Evolutionary conservation across 2,329 filamentous ascomycete genomes (phyloP).

Genomic region (Apiospora koreana): DNA sequence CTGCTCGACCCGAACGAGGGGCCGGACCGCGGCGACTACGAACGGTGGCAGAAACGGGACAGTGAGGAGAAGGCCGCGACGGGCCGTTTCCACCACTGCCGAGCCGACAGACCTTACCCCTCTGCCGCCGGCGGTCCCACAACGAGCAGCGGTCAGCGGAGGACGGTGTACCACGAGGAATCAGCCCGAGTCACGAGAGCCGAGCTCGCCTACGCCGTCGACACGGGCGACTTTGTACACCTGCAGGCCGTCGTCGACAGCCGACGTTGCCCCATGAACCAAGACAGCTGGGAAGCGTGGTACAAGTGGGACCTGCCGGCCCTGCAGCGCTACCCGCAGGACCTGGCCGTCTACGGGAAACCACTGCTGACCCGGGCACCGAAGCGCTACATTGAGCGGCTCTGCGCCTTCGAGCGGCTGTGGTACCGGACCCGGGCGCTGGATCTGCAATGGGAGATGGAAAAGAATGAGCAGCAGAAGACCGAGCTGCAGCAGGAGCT

Average conservation of each 20-base stretch:
- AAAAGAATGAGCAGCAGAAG: neutral
- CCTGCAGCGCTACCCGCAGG: neutral
- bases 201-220: neutral
- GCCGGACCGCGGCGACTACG: neutral
- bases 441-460: neutral
- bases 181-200: neutral
- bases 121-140: neutral
- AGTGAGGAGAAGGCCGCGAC: neutral
- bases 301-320: neutral
- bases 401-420: constrained; percentile 6
- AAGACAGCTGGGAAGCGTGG: neutral
- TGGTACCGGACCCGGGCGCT: neutral
- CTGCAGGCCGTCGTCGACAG: neutral
- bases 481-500: neutral
- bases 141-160: neutral
- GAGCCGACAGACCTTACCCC: neutral
- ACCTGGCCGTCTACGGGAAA: no score
- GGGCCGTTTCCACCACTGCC: neutral
- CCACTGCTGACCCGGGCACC: neutral
- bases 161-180: neutral
- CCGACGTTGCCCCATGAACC: neutral
- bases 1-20: neutral
- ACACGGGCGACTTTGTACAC: neutral
- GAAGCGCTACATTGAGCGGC: neutral
- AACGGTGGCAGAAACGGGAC: neutral